These are phyloP conservation scores for Dactylonectria macrodidyma DNA, from an alignment of 2,329 filamentous ascomycete genomes.

Conservation along the genomic window DNA sequence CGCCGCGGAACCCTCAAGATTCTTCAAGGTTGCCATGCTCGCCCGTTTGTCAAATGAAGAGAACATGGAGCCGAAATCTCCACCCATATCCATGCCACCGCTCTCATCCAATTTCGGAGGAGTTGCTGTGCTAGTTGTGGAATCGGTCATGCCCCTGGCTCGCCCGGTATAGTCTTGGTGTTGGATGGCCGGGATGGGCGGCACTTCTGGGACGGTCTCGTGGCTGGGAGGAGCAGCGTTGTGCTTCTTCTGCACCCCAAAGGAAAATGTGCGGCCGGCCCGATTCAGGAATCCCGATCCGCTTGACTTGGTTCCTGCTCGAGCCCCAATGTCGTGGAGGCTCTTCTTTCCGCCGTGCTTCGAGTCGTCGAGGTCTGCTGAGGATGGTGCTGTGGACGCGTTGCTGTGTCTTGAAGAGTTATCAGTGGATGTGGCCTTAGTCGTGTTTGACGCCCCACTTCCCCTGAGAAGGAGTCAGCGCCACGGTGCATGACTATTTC, in stretches of 20 bases:
- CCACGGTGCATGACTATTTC: conserved; percentile 48
- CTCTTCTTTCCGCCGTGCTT: conserved; percentile 56
- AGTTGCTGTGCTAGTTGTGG: conserved; percentile 68
- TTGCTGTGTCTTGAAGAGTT: conserved; percentile 75
- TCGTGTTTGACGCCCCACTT: conserved; percentile 74
- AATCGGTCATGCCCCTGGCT: conserved; percentile 67
- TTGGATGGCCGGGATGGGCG: conserved; percentile 56
- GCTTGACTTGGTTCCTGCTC: conserved; percentile 64
- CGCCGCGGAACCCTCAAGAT: conserved; percentile 53
- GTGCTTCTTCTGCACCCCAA: conserved; percentile 69
- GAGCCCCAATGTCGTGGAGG: conserved; percentile 54
- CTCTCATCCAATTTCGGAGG: conserved; percentile 64
- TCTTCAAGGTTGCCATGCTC: conserved; percentile 64
- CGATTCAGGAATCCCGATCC: conserved; percentile 67
- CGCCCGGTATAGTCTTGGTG: conserved; percentile 53
- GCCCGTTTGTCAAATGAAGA: conserved; percentile 69
- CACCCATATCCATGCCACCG: conserved; percentile 66
- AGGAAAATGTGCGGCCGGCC: conserved; percentile 72
- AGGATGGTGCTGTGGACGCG: conserved; percentile 73
- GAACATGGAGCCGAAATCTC: conserved; percentile 72
- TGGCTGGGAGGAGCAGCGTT: conserved; percentile 49
- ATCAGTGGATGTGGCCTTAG: conserved; percentile 72
- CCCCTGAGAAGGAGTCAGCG: conserved; percentile 63
- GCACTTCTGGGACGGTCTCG: conserved; percentile 52
- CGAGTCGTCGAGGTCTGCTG: conserved; percentile 60